Evolutionary conservation across 805 yeast genomes (phyloP).

Genomic region (Wickerhamomyces bovis): DNA sequence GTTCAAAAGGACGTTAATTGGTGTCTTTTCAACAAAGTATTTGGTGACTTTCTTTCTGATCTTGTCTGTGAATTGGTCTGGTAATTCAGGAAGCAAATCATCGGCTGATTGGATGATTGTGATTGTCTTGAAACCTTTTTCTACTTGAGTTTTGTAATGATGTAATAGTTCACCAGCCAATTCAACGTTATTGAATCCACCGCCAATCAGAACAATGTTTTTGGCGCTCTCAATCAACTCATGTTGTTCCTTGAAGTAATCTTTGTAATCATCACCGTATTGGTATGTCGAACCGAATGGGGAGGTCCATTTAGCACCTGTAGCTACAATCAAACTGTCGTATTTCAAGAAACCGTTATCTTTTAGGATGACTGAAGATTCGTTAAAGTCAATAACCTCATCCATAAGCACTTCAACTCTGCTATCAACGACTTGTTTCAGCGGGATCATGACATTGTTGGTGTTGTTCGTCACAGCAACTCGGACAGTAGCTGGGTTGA

Average conservation of each 20-base stretch:
- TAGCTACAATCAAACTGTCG: constrained; percentile 26
- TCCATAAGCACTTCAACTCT: constrained; percentile 20
- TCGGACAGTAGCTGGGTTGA: constrained; percentile 13
- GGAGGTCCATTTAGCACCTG: constrained; percentile 26
- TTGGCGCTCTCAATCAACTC: constrained; percentile 18
- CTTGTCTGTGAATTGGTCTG: constrained; percentile 10
- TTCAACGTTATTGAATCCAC: constrained; percentile 26
- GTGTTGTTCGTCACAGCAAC: constrained; percentile 15
- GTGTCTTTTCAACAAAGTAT: constrained; percentile 1
- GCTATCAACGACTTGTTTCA: constrained; percentile 16
- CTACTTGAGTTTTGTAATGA: constrained; percentile 12
- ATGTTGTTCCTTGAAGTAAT: constrained; percentile 11
- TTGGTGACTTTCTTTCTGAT: constrained; percentile 10
- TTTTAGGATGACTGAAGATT: constrained; percentile 10
- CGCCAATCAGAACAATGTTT: constrained; percentile 25
- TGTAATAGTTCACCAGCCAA: constrained; percentile 24
- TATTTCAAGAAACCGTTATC: constrained; percentile 10
- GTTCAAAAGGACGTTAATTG: constrained; percentile 9
- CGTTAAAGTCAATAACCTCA: constrained; percentile 16
- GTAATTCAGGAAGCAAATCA: constrained; percentile 7
- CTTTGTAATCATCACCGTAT: constrained; percentile 13
- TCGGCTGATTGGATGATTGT: constrained; percentile 20
- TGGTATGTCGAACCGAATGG: constrained; percentile 18
- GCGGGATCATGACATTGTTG: constrained; percentile 12
- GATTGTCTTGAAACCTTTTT: constrained; percentile 17